phyloP scores from a whole-genome alignment of 768 basidiomycete genomes.

The Hygrophoropsis aurantiaca region DNA sequence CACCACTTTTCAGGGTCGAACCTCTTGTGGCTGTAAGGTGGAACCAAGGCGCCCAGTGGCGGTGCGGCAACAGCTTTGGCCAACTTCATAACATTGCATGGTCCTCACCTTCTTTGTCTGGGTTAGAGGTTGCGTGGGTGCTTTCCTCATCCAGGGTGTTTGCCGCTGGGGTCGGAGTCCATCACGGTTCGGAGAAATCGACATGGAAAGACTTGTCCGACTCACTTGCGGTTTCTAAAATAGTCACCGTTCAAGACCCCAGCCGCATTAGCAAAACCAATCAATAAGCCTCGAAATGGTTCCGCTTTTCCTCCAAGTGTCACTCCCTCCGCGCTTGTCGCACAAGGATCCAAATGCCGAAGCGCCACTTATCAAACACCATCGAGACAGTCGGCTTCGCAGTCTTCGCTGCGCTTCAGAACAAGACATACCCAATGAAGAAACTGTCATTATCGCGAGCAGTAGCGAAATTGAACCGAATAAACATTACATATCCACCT shows the following conservation, averaged over 20 bases:
- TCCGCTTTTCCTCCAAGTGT: slow-evolving; percentile 7
- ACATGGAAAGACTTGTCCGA: neutral
- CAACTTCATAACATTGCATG: neutral
- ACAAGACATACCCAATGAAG: too few relatives aligned
- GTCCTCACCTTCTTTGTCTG: slow-evolving; percentile 1
- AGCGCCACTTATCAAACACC: slow-evolving; percentile 31
- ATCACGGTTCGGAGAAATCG: slow-evolving; percentile 2
- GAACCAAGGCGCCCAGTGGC: slow-evolving; percentile 5
- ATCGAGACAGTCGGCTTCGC: slow-evolving; percentile 13
- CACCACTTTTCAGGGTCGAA: neutral
- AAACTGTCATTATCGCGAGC: too few relatives aligned
- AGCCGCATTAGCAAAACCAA: too few relatives aligned
- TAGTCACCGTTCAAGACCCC: slow-evolving; percentile 12
- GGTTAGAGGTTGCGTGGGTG: slow-evolving; percentile 3
- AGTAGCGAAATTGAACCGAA: slow-evolving; percentile 3
- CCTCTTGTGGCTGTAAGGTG: slow-evolving; percentile 1
- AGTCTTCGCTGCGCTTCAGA: neutral
- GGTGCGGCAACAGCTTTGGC: slow-evolving; percentile 1
- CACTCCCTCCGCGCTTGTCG: slow-evolving; percentile 33
- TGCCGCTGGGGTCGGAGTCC: slow-evolving; percentile 18
- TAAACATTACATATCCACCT: neutral
- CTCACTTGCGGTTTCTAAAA: slow-evolving; percentile 4
- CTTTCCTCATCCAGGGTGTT: slow-evolving; percentile 4
- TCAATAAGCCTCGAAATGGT: slow-evolving; percentile 25
- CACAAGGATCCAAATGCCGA: slow-evolving; percentile 12